Evolutionary conservation across 1,284 basidiomycete species (phyloP), one percentile per base, ranked within the genome.

Genomic region (Mycosarcoma maydis): DNA sequence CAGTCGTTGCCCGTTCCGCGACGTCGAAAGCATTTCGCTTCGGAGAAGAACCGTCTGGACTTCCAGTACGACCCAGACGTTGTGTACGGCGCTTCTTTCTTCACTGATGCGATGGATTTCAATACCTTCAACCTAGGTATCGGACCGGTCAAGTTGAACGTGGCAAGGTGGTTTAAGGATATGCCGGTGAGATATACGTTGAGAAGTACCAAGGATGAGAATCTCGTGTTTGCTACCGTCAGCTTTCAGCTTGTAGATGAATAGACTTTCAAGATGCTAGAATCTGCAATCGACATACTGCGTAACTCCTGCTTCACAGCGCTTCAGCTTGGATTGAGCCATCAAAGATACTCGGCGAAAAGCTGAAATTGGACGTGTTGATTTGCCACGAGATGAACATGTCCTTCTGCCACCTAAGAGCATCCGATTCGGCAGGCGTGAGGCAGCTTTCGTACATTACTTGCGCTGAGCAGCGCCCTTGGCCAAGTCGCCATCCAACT

Each of bases 101-200:
- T 80, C 50, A 71, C 69, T 10, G 66, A 78, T 39, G 66, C 72
- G n/a, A 60, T 73, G 49, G 79, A 77, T 62, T 74, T 77, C 32
- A 77, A 75, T 45, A 78, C 77, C 10, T 77, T 80, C 52, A 69
- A 75, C 29, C 51, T 80, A 20, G 49, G 52, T 20, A 71, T 80
- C 17, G 78, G 78, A 5, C 78, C 78, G 0, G 78, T 80, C 23
- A 60, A 55, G 42, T 34, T 80, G 33, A 77, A 77, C 47, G 37
- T 80, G 4, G 48, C 50, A 2, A 60, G 54, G 19, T 80, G 59
- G 51, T 80, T 80, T 59, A 58, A 52, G 14, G 76, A 82, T 29
- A 83, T 83, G 83, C 83, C 83, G 1, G 80, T 84, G 14, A 68
- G 83, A 5, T 84, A 84, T 58, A 82, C 83, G 4, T 72, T 84